Evolutionary conservation across 2,329 filamentous ascomycete species (phyloP), one percentile per base, ranked within the genome.

Genomic region (Cytospora leucostoma): DNA sequence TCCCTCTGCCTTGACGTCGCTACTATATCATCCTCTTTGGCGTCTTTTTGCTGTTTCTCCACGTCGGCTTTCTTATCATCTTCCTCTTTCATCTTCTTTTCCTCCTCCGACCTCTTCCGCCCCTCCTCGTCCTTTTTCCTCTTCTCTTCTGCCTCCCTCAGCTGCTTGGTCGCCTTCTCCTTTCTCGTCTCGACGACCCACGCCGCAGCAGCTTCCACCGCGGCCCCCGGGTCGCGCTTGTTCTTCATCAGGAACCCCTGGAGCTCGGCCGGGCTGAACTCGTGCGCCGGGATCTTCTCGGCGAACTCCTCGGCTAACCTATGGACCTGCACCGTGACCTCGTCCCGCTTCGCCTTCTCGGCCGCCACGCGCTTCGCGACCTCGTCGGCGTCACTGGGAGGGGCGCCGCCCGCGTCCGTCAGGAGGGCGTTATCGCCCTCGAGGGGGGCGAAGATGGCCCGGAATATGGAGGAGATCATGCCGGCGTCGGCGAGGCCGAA

Each of bases 181-280:
- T 78, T 79, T 44, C 82, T 74, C 38, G 79, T 80, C 62, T 79
- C 77, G 33, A 75, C 71, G 0, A 86, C 76, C 80, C 85, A 88
- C 11, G 75, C 74, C 13, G 78, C 79, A 0, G 78, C 75, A 3
- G 74, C 76, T 8, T 74, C 77, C 4, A 87, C 74, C 0, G 82
- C 85, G 0, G 72, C 76, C 40, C 78, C 74, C 0, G 84, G 80
- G 61, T 78, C 74, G 11, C 79, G 78, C 76, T 87, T 87, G 69
- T 86, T 74, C 69, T 79, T 80, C 65, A 88, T 76, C 56, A 88
- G 75, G 61, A 81, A 81, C 6, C 85, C 85, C 70, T 87, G 85
- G 6, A 88, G 78, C 73, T 88, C 84, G 7, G 85, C 85, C 0
- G 84, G 85, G 59, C 81, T 84, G 70, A 87, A 87, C 70, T 85